Evolutionary conservation across 768 basidiomycete species (phyloP).

Genomic region (Kwoniella sp.): DNA sequence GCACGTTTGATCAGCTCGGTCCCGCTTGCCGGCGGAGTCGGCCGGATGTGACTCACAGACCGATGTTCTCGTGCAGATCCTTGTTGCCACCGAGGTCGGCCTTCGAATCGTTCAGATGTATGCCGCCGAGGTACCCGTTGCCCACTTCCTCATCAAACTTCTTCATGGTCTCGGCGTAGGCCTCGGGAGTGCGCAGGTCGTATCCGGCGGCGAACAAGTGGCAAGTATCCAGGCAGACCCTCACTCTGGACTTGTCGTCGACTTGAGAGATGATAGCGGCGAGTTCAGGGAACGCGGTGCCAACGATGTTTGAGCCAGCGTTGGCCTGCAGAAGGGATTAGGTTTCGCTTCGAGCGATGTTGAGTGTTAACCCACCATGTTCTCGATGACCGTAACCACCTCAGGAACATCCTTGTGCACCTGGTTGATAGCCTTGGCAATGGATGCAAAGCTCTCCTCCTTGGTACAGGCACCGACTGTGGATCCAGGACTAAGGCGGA

Average conservation of each 20-base stretch:
- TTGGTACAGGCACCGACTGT: conserved; percentile 66
- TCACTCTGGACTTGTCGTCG: conserved; percentile 68
- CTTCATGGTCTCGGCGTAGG: conserved; percentile 67
- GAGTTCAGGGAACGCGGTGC: conserved; percentile 66
- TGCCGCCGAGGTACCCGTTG: conserved; percentile 66
- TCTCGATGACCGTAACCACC: conserved; percentile 70
- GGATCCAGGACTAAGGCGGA: conserved; percentile 83
- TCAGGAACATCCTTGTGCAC: conserved; percentile 62
- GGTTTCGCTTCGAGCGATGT: background rate
- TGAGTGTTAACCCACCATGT: conserved; percentile 60
- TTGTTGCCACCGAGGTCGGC: conserved; percentile 58
- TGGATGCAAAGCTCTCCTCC: conserved; percentile 60
- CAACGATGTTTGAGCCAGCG: conserved; percentile 67
- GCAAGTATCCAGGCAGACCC: conserved; percentile 83
- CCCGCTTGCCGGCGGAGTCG: too few species aligned
- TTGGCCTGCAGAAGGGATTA: conserved; percentile 59
- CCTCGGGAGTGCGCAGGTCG: conserved; percentile 67
- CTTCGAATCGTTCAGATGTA: conserved; percentile 85
- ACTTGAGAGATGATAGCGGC: conserved; percentile 65
- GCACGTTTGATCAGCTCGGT: too few species aligned
- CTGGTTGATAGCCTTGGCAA: conserved; percentile 69
- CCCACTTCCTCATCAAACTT: conserved; percentile 69
- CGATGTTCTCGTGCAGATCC: conserved; percentile 81
- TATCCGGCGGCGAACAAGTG: conserved; percentile 80
- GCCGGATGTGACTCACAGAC: conserved; percentile 72